Evolutionary conservation across 2,329 filamentous ascomycete genomes (phyloP).

Genomic region (Aspergillus transmontanensis): DNA sequence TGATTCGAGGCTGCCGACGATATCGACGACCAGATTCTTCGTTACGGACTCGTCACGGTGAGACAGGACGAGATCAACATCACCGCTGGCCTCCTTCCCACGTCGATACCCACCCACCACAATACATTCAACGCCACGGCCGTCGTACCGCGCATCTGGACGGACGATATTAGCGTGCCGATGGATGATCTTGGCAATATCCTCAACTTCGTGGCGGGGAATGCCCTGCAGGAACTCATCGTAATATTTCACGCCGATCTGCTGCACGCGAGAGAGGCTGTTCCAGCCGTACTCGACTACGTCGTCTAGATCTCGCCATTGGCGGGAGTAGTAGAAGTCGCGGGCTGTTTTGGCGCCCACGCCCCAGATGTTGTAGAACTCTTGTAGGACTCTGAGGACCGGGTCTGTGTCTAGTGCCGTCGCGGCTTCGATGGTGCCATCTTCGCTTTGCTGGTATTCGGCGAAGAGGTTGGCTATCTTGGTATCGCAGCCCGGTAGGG

Average conservation of each 20-base stretch:
- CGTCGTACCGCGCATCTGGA: slow-evolving; percentile 42
- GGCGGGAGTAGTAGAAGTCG: slow-evolving; percentile 73
- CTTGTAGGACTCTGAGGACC: slow-evolving; percentile 63
- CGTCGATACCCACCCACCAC: slow-evolving; percentile 82
- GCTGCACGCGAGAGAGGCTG: slow-evolving; percentile 74
- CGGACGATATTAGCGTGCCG: slow-evolving; percentile 67
- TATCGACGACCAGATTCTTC: slow-evolving; percentile 66
- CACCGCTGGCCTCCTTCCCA: slow-evolving; percentile 72
- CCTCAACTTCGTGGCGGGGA: slow-evolving; percentile 70
- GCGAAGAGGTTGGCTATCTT: slow-evolving; percentile 79
- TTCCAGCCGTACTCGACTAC: slow-evolving; percentile 81
- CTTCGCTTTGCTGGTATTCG: slow-evolving; percentile 65
- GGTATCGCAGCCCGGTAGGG: slow-evolving; percentile 75
- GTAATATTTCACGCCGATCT: slow-evolving; percentile 93
- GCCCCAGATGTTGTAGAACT: slow-evolving; percentile 90
- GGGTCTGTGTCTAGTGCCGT: slow-evolving; percentile 65
- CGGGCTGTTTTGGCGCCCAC: slow-evolving; percentile 79
- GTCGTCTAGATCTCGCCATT: slow-evolving; percentile 85
- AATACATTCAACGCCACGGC: slow-evolving; percentile 56
- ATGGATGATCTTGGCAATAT: slow-evolving; percentile 66
- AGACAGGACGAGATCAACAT: slow-evolving; percentile 83
- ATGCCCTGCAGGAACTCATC: slow-evolving; percentile 78
- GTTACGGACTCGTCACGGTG: slow-evolving; percentile 74
- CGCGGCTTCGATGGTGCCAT: slow-evolving; percentile 65
- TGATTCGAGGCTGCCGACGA: slow-evolving; percentile 71